A percentile compares a stretch with the other conserved stretches of the same genome.
These are phyloP conservation scores for Brasenia schreberi DNA, from an alignment of 164 flowering plant species.

Conservation along the genomic window DNA sequence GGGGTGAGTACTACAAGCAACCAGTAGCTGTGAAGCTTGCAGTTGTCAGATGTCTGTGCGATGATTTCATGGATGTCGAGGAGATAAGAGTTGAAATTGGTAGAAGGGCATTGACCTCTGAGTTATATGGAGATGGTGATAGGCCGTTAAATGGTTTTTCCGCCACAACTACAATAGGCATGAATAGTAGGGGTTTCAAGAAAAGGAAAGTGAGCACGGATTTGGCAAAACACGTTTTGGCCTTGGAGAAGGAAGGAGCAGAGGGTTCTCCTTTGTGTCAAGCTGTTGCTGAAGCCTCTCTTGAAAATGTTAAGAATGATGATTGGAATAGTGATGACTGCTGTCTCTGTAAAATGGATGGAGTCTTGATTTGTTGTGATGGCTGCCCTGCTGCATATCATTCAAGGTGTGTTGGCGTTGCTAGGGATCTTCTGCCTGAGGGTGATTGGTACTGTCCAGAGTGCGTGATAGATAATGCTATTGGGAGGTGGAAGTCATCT, in stretches of 20 bases:
- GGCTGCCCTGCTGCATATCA: conserved; percentile 99
- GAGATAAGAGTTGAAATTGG: conserved; percentile 59
- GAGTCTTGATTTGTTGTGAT: conserved; percentile 90
- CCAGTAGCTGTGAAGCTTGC: conserved; percentile 49
- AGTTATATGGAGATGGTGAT: conserved; percentile 31
- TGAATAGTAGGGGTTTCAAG: conserved; percentile 18
- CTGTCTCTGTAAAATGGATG: conserved; percentile 96
- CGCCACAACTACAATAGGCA: not conserved
- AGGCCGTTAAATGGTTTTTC: conserved; percentile 3
- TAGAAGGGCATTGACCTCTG: conserved; percentile 41
- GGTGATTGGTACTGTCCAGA: conserved; percentile 98
- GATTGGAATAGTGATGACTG: conserved; percentile 96
- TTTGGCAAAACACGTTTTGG: not conserved
- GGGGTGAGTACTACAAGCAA: conserved; percentile 52
- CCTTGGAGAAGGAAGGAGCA: conserved; percentile 16
- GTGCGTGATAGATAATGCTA: conserved; percentile 42
- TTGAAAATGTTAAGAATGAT: not conserved
- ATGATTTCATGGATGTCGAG: conserved; percentile 68
- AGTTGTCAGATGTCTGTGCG: conserved; percentile 70
- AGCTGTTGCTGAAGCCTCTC: conserved; percentile 24
- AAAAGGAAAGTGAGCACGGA: conserved; percentile 28
- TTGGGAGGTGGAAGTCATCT: conserved; percentile 30
- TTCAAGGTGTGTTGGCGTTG: conserved; percentile 79
- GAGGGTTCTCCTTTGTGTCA: conserved; percentile 31
- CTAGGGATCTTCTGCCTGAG: conserved; percentile 62